phyloP scores from a whole-genome alignment of 139 green algal genomes.

The Closterium sp. region DNA sequence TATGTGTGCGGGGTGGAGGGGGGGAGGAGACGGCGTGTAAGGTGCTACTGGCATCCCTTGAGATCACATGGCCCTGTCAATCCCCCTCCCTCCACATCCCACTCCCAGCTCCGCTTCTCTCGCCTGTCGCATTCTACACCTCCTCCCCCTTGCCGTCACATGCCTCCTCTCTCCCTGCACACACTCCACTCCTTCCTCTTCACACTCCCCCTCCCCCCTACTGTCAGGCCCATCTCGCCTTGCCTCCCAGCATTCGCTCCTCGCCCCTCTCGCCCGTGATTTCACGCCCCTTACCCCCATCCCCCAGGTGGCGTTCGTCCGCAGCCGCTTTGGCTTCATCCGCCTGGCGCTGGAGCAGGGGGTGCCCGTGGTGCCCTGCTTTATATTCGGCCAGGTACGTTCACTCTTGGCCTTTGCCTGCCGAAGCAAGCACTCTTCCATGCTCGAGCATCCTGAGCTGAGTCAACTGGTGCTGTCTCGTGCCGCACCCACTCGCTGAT shows the following conservation, averaged over 20 bases:
- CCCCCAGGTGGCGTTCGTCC: constrained; percentile 67
- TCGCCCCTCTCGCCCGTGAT: neutral
- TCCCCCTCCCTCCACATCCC: too few relatives aligned
- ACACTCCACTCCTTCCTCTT: neutral
- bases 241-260: constrained; percentile 30
- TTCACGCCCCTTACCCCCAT: too few relatives aligned
- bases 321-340: constrained; percentile 70
- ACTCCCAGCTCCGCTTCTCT: neutral
- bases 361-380: constrained; percentile 72
- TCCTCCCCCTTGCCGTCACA: neutral
- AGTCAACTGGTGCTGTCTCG: too few relatives aligned
- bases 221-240: too few relatives aligned
- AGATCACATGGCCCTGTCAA: too few relatives aligned
- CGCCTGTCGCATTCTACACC: neutral
- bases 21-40: too few relatives aligned
- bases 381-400: constrained; percentile 75
- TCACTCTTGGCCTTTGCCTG: neutral
- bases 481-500: too few relatives aligned
- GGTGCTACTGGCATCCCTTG: too few relatives aligned
- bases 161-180: neutral
- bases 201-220: neutral
- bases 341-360: constrained; percentile 67
- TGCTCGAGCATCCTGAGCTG: too few relatives aligned
- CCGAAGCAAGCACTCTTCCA: neutral
- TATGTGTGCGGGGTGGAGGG: too few relatives aligned